These are phyloP conservation scores for Acanthamoeba sp. DNA, from an alignment of 208 protist species.

Conservation along the genomic window DNA sequence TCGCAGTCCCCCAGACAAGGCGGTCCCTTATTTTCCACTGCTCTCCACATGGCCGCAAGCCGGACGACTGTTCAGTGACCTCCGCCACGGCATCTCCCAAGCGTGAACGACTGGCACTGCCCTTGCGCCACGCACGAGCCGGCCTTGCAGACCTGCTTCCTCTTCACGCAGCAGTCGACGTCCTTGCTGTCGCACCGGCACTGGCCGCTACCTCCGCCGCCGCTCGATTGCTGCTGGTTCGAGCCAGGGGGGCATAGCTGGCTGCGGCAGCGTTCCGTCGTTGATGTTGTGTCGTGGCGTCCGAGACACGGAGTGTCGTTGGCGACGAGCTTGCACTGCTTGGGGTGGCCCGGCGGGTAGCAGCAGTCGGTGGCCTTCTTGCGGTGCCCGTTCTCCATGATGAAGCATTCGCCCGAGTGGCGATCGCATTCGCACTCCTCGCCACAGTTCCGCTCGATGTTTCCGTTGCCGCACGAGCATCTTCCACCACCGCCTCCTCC, in stretches of 20 bases:
- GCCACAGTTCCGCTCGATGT: background rate
- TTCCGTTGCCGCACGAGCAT: slow-evolving; percentile 1
- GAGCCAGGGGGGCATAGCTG: background rate
- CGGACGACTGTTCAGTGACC: background rate
- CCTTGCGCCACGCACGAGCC: background rate
- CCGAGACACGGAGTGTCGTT: background rate
- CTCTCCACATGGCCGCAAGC: too few relatives aligned
- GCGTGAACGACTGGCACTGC: background rate
- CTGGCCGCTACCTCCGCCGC: background rate
- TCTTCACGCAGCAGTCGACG: background rate
- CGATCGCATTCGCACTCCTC: slow-evolving; percentile 22
- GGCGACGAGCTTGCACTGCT: background rate
- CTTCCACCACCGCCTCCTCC: too few relatives aligned
- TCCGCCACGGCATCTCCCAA: background rate
- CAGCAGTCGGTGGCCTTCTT: background rate
- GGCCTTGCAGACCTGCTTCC: background rate
- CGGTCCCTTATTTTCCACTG: too few relatives aligned
- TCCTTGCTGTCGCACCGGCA: background rate
- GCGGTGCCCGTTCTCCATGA: background rate
- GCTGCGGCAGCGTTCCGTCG: background rate
- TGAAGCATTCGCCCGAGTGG: slow-evolving; percentile 3
- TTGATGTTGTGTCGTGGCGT: background rate
- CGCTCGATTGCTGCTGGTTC: background rate
- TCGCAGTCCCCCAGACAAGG: too few relatives aligned
- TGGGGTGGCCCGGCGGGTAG: slow-evolving; percentile 9